Evolutionary conservation across 2,329 filamentous ascomycete species (phyloP).

Genomic region (Aspergillus sp.): DNA sequence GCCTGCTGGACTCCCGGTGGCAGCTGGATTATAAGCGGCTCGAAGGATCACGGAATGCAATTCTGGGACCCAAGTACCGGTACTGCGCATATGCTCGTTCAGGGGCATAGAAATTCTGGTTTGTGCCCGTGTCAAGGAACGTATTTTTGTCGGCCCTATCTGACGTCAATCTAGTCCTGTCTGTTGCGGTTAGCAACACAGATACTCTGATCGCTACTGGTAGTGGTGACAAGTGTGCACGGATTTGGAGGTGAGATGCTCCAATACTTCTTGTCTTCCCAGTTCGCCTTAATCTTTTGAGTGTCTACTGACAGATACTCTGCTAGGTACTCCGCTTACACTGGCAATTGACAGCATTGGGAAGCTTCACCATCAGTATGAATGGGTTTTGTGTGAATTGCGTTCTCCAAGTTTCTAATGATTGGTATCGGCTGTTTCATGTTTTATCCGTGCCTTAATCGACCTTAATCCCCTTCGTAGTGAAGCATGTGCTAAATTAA

Average conservation of each 20-base stretch:
- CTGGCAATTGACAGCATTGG: too few species aligned
- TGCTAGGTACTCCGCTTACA: too few species aligned
- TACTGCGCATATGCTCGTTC: conserved; percentile 93
- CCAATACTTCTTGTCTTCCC: too few species aligned
- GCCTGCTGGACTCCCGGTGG: conserved; percentile 96
- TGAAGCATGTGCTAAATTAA: too few species aligned
- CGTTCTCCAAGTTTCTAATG: too few species aligned
- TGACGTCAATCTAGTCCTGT: conserved; percentile 67
- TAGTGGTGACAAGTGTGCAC: conserved; percentile 93
- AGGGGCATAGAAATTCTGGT: conserved; percentile 96
- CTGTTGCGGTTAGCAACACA: conserved; percentile 87
- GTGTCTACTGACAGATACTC: too few species aligned
- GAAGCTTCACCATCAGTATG: too few species aligned
- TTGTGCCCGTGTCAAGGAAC: conserved; percentile 27
- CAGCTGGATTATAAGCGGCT: conserved; percentile 93
- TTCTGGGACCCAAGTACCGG: conserved; percentile 98
- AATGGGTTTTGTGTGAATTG: too few species aligned
- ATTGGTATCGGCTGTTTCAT: too few species aligned
- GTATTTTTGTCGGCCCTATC: background rate
- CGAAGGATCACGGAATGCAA: conserved; percentile 95
- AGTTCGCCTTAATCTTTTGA: too few species aligned
- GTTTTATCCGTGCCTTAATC: too few species aligned
- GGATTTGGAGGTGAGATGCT: conserved; percentile 77
- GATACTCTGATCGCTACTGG: conserved; percentile 91
- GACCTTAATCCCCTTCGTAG: too few species aligned